These are phyloP conservation scores for Penicillium sp. DNA, from an alignment of 2,329 filamentous ascomycete genomes.

Conservation along the genomic window DNA sequence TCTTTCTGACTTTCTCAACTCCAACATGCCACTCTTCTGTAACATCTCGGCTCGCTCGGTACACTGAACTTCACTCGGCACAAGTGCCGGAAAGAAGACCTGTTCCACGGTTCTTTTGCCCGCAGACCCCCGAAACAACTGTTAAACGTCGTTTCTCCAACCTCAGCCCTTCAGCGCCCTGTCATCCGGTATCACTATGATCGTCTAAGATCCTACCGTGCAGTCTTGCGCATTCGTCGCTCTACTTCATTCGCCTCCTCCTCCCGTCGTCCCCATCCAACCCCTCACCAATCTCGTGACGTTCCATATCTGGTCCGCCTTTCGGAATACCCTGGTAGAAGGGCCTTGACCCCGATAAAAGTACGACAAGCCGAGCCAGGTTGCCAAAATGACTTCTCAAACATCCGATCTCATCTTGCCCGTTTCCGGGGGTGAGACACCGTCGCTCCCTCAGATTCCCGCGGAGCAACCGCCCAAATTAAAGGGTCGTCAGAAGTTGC, in stretches of 20 bases:
- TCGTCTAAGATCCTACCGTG: conserved; percentile 5
- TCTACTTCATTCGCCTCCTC: background rate
- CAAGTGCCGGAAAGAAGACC: conserved; percentile 10
- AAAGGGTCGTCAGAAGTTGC: conserved; percentile 69
- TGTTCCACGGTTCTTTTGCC: conserved; percentile 23
- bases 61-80: conserved; percentile 8
- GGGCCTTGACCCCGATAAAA: background rate
- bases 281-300: background rate
- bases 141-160: background rate
- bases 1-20: background rate
- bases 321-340: conserved; percentile 1
- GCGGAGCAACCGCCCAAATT: conserved; percentile 56
- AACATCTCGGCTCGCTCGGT: conserved; percentile 5
- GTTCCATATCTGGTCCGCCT: background rate
- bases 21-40: background rate
- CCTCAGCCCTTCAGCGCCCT: background rate
- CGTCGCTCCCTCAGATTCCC: conserved; percentile 38
- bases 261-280: background rate
- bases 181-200: conserved; percentile 4
- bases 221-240: conserved; percentile 3
- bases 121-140: conserved; percentile 13
- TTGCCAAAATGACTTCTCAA: conserved; percentile 32
- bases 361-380: background rate
- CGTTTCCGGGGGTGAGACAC: conserved; percentile 35
- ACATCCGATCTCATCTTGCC: conserved; percentile 32